Evolutionary conservation across 805 yeast genomes (phyloP).

Genomic region (Nakazawaea anatomiae): DNA sequence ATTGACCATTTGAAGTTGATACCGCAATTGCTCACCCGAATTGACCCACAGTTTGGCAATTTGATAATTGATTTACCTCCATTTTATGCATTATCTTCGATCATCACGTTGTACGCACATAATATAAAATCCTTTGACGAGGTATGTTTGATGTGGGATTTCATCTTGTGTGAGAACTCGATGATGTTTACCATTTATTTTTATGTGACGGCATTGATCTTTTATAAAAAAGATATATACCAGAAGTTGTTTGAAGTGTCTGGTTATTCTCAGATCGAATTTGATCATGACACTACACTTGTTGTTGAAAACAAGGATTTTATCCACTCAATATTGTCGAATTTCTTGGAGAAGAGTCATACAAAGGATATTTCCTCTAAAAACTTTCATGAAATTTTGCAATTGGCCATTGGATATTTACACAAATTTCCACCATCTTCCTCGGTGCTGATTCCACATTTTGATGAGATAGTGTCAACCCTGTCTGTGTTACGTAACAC

Average conservation of each 20-base stretch:
- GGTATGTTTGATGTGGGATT: slow-evolving; percentile 63
- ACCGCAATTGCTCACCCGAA: slow-evolving; percentile 48
- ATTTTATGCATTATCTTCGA: slow-evolving; percentile 66
- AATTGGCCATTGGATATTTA: slow-evolving; percentile 14
- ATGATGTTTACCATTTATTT: slow-evolving; percentile 51
- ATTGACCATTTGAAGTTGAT: slow-evolving; percentile 60
- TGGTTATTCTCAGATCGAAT: slow-evolving; percentile 17
- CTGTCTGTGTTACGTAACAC: slow-evolving; percentile 18
- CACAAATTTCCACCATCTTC: slow-evolving; percentile 9
- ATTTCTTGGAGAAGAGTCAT: slow-evolving; percentile 17
- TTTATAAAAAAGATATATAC: slow-evolving; percentile 38
- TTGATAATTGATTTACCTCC: slow-evolving; percentile 43
- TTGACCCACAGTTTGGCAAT: slow-evolving; percentile 40
- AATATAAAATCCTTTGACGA: slow-evolving; percentile 36
- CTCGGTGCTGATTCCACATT: neutral
- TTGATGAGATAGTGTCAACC: slow-evolving; percentile 4
- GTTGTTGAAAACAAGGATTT: slow-evolving; percentile 19
- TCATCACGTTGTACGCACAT: slow-evolving; percentile 77
- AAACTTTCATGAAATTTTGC: slow-evolving; percentile 19
- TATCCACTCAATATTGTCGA: slow-evolving; percentile 21
- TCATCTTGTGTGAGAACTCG: slow-evolving; percentile 50
- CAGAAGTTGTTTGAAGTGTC: slow-evolving; percentile 23
- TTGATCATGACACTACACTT: neutral
- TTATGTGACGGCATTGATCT: slow-evolving; percentile 49
- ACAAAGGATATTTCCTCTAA: slow-evolving; percentile 20